Conservation (phyloP, 1,284 basidiomycete species). For the Erythrobasidium hasegawianum region DNA sequence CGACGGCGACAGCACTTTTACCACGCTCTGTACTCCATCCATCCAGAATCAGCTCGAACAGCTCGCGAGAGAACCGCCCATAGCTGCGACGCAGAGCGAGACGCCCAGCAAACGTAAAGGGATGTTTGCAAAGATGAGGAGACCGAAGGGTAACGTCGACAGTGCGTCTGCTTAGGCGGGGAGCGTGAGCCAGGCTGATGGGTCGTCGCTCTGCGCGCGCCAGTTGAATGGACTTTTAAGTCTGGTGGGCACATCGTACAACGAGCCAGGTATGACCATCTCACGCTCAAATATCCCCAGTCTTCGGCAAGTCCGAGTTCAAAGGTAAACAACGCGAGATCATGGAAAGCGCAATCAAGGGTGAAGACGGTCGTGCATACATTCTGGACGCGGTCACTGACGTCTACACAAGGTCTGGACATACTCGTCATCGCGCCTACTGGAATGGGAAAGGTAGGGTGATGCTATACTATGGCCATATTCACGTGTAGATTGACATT, state of each 20-base stretch:
- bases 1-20: conserved; percentile 12
- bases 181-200: no score
- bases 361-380: conserved; percentile 62
- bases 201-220: neutral
- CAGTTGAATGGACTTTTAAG: conserved; percentile 29
- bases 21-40: conserved; percentile 21
- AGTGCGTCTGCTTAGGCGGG: no score
- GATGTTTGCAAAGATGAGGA: conserved; percentile 18
- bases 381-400: neutral
- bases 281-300: conserved; percentile 50
- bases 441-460: conserved; percentile 79
- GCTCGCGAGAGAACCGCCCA: conserved; percentile 18
- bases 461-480: no score
- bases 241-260: conserved; percentile 2
- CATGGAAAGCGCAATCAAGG: conserved; percentile 63
- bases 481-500: conserved; percentile 8
- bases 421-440: conserved; percentile 64
- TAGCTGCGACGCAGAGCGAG: neutral
- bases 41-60: conserved; percentile 10
- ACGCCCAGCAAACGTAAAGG: conserved; percentile 16
- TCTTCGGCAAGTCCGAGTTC: conserved; percentile 64
- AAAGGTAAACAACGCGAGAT: conserved; percentile 74
- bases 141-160: conserved; percentile 24
- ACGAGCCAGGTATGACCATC: neutral
- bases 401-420: conserved; percentile 9